Evolutionary conservation across 306 rosid genomes (phyloP).

Genomic region (Trifolium pratense): DNA sequence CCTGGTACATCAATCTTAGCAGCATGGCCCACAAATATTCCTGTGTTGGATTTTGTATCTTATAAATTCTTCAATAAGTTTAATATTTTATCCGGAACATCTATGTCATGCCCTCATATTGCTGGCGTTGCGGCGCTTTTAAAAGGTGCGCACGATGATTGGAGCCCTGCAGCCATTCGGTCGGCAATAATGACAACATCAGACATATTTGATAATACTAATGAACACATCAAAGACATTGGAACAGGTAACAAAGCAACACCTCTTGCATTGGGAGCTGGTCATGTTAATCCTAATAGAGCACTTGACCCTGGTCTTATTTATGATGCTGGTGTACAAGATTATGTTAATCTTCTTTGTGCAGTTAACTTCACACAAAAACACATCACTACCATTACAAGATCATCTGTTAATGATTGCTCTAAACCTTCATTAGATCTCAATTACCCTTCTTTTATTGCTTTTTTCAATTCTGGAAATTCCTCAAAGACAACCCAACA

Average conservation of each 20-base stretch:
- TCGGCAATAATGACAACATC: slow-evolving; percentile 86
- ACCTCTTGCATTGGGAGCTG: too few relatives aligned
- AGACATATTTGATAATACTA: slow-evolving; percentile 52
- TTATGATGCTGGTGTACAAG: too few relatives aligned
- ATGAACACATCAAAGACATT: slow-evolving; percentile 51
- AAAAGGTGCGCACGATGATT: slow-evolving; percentile 53
- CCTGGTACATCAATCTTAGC: slow-evolving; percentile 78
- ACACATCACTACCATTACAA: too few relatives aligned
- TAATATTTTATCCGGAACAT: slow-evolving; percentile 67
- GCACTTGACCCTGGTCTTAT: too few relatives aligned
- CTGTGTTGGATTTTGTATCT: neutral
- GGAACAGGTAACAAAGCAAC: slow-evolving; percentile 50
- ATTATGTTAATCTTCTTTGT: too few relatives aligned
- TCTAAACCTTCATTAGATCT: too few relatives aligned
- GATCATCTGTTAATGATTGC: too few relatives aligned
- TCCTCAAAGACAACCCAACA: too few relatives aligned
- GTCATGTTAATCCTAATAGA: too few relatives aligned
- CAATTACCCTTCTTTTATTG: too few relatives aligned
- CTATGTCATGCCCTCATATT: slow-evolving; percentile 85
- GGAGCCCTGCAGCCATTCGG: slow-evolving; percentile 81
- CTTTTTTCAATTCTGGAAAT: too few relatives aligned
- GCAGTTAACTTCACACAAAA: too few relatives aligned
- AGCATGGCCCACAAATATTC: slow-evolving; percentile 67
- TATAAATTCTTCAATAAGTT: slow-evolving; percentile 40
- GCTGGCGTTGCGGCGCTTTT: slow-evolving; percentile 73